Conservation (phyloP, 2,329 filamentous ascomycete species). For the Trichoderma sp. region DNA sequence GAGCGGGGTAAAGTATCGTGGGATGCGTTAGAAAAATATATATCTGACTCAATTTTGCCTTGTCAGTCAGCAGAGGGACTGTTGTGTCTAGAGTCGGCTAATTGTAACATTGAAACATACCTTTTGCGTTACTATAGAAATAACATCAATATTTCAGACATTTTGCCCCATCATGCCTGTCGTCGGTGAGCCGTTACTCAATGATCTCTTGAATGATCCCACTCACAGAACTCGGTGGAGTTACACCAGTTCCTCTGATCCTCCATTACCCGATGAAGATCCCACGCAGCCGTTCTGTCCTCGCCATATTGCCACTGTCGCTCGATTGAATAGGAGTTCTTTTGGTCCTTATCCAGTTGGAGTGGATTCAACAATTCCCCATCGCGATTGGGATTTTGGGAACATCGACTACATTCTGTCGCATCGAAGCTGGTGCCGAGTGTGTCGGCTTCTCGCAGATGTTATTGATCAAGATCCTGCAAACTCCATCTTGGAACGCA, state of each 20-base stretch:
- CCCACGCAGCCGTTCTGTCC: constrained; percentile 4
- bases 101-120: not conserved
- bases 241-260: not conserved
- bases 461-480: not conserved
- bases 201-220: not conserved
- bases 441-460: not conserved
- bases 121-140: not conserved
- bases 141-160: not conserved
- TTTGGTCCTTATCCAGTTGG: not conserved
- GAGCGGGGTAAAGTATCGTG: not conserved
- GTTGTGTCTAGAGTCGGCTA: not conserved
- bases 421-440: constrained; percentile 1
- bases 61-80: not conserved
- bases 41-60: not conserved
- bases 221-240: not conserved
- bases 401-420: not conserved
- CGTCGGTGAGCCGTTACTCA: not conserved
- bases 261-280: constrained; percentile 1
- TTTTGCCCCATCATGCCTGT: not conserved
- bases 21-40: not conserved
- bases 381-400: constrained; percentile 14
- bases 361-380: not conserved
- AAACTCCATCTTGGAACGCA: not conserved
- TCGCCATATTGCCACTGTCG: constrained; percentile 2
- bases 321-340: not conserved